Evolutionary conservation across 2,329 filamentous ascomycete genomes (phyloP).

Genomic region (Monilinia fructigena): DNA sequence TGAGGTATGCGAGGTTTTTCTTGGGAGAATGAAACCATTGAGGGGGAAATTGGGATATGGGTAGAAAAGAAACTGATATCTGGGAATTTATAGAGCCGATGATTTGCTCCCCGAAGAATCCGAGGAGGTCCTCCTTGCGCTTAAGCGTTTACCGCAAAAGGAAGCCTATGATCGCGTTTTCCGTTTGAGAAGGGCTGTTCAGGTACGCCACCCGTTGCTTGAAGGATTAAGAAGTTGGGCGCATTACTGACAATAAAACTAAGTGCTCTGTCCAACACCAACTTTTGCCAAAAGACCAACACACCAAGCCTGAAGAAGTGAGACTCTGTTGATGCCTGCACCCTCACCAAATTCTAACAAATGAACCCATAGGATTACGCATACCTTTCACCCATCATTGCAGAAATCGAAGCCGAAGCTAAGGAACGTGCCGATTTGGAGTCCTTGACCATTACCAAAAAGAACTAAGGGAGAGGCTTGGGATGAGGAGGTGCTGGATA

Average conservation of each 20-base stretch:
- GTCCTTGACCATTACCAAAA: slow-evolving; percentile 56
- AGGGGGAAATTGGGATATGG: neutral
- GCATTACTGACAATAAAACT: slow-evolving; percentile 24
- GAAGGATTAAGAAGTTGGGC: slow-evolving; percentile 5
- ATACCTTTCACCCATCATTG: slow-evolving; percentile 67
- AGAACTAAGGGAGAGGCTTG: slow-evolving; percentile 22
- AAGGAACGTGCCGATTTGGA: slow-evolving; percentile 69
- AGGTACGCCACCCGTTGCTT: slow-evolving; percentile 53
- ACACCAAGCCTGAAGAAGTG: slow-evolving; percentile 68
- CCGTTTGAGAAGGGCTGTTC: slow-evolving; percentile 92
- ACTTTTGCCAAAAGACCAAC: slow-evolving; percentile 62
- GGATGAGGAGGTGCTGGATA: slow-evolving; percentile 13
- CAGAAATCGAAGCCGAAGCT: slow-evolving; percentile 65
- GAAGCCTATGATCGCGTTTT: slow-evolving; percentile 96
- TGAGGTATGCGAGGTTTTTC: slow-evolving; percentile 61
- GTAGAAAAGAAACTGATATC: slow-evolving; percentile 28
- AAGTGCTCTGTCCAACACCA: slow-evolving; percentile 60
- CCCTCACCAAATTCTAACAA: slow-evolving; percentile 3
- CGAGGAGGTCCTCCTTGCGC: slow-evolving; percentile 79
- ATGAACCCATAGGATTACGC: slow-evolving; percentile 53
- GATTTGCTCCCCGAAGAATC: slow-evolving; percentile 93
- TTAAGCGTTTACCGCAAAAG: slow-evolving; percentile 86
- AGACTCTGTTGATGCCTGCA: slow-evolving; percentile 29
- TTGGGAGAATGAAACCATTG: neutral
- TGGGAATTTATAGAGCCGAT: slow-evolving; percentile 66